These are phyloP conservation scores for Coriolopsis trogii DNA, from an alignment of 1,284 basidiomycete species.

Conservation along the genomic window DNA sequence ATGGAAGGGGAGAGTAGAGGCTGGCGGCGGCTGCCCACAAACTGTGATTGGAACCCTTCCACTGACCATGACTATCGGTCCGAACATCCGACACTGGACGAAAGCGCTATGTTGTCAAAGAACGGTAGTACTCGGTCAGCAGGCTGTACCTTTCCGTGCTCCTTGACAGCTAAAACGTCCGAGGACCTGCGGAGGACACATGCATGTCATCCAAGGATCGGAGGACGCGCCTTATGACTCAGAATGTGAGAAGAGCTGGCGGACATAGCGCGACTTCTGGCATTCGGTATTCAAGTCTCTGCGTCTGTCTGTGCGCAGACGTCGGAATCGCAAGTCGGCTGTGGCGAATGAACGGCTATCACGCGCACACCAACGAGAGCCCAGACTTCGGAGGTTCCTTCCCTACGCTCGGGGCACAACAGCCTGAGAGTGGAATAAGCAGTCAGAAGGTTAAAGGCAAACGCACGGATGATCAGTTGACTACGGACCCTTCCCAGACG, in stretches of 20 bases:
- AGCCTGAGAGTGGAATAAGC: neutral
- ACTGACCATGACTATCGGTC: neutral
- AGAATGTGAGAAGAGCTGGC: constrained; percentile 6
- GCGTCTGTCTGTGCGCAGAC: too few relatives aligned
- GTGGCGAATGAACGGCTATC: constrained; percentile 11
- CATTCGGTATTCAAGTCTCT: neutral
- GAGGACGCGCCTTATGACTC: constrained; percentile 6
- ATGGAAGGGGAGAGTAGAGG: too few relatives aligned
- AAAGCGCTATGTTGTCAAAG: too few relatives aligned
- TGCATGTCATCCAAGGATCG: neutral
- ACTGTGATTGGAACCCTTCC: too few relatives aligned
- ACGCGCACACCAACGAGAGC: neutral
- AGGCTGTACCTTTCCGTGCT: neutral
- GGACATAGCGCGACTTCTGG: neutral
- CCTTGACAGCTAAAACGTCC: neutral
- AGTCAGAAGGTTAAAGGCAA: constrained; percentile 26
- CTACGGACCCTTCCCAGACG: constrained; percentile 13
- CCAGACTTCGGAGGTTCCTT: neutral
- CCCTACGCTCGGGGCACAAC: neutral
- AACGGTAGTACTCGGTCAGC: too few relatives aligned
- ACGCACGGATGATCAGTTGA: constrained; percentile 21
- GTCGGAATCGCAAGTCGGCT: neutral
- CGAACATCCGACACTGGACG: neutral
- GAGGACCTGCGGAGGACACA: neutral
- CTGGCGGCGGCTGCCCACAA: too few relatives aligned